A percentile compares a stretch with the other conserved stretches of the same genome.
phyloP scores from a whole-genome alignment of 495 filamentous ascomycete species.

The Delitschia confertaspora region DNA sequence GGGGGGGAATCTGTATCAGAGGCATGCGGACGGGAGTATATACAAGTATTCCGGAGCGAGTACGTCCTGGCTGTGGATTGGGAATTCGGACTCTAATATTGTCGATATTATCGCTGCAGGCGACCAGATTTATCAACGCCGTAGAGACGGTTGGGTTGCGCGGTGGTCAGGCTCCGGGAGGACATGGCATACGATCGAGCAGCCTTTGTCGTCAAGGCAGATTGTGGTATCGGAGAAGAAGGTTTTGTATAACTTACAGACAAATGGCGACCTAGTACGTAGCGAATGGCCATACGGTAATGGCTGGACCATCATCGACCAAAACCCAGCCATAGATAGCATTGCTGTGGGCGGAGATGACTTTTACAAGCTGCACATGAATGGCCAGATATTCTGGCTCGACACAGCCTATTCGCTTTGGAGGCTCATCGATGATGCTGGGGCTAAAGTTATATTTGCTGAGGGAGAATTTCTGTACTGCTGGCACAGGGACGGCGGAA shows the following conservation, averaged over 20 bases:
- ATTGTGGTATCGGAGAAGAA: conserved; percentile 21
- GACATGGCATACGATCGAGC: conserved; percentile 18
- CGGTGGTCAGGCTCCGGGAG: conserved; percentile 17
- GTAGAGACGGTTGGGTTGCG: conserved; percentile 23
- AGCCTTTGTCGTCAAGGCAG: conserved; percentile 9
- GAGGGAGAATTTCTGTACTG: conserved; percentile 11
- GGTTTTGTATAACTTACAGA: conserved; percentile 16
- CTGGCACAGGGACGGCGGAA: conserved; percentile 13
- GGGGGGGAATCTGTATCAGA: conserved; percentile 14
- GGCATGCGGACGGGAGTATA: conserved; percentile 14
- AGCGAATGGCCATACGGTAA: conserved; percentile 12
- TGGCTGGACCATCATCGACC: conserved; percentile 14
- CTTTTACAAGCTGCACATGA: conserved; percentile 22
- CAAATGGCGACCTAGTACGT: conserved; percentile 15
- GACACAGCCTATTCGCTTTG: conserved; percentile 6
- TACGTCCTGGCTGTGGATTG: conserved; percentile 15
- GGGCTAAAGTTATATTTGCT: conserved; percentile 4
- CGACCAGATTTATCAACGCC: conserved; percentile 18
- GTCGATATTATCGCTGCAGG: conserved; percentile 18
- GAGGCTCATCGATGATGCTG: conserved; percentile 9
- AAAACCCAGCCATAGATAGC: conserved; percentile 8
- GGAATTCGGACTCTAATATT: conserved; percentile 6
- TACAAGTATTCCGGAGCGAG: conserved; percentile 9
- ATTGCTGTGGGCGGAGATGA: conserved; percentile 23
- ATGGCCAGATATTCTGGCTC: conserved; percentile 17